Evolutionary conservation across 768 basidiomycete species (phyloP).

Genomic region (Pulveroboletus sp.): DNA sequence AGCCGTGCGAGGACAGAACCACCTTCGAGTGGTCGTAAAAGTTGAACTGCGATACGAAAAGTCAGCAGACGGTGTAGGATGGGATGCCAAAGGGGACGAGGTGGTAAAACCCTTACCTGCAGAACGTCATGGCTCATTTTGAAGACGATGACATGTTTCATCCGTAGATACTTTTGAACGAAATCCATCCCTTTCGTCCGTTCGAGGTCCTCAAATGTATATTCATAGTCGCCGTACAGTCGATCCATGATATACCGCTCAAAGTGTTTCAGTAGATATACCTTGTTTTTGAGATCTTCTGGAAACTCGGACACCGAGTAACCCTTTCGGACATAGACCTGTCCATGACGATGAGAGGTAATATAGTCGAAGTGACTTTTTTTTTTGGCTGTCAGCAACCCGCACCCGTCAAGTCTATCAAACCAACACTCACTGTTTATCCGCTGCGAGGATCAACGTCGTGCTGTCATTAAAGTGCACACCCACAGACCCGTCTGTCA

Average conservation of each 20-base stretch:
- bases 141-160: constrained; percentile 97
- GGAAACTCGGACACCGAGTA: constrained; percentile 68
- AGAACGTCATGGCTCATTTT: constrained; percentile 91
- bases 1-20: constrained; percentile 76
- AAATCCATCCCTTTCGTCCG: constrained; percentile 87
- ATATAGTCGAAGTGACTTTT: constrained; percentile 82
- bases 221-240: constrained; percentile 79
- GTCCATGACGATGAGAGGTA: constrained; percentile 58
- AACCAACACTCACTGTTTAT: constrained; percentile 63
- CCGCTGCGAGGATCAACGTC: constrained; percentile 75
- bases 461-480: constrained; percentile 98
- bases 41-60: constrained; percentile 74
- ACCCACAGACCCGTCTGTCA: constrained; percentile 92
- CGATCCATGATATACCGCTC: constrained; percentile 92
- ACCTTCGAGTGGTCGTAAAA: constrained; percentile 98
- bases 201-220: constrained; percentile 66
- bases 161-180: constrained; percentile 90
- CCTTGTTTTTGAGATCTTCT: constrained; percentile 81
- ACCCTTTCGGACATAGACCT: constrained; percentile 67
- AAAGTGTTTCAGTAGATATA: constrained; percentile 90
- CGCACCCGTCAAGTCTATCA: not conserved
- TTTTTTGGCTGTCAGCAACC: not conserved
- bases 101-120: constrained; percentile 51
- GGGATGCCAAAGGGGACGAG: not conserved
- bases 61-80: not conserved